Evolutionary conservation across 768 basidiomycete genomes (phyloP).

Genomic region (Aureoboletus auriporus): DNA sequence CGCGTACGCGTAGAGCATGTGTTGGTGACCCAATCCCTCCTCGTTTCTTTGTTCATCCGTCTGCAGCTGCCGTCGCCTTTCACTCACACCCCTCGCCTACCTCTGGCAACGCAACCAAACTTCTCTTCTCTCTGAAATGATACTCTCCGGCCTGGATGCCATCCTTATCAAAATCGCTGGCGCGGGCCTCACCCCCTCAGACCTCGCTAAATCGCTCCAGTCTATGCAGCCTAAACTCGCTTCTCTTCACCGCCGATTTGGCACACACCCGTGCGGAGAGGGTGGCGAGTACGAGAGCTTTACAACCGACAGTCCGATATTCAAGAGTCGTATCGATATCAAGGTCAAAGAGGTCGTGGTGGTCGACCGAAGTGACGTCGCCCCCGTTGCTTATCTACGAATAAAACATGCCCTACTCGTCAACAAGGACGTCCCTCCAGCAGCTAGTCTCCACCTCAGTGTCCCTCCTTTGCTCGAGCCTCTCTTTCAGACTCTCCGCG

Average conservation of each 20-base stretch:
- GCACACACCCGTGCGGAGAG: conserved; percentile 93
- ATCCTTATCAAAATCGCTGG: conserved; percentile 95
- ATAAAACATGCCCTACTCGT: conserved; percentile 66
- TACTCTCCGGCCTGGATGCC: conserved; percentile 70
- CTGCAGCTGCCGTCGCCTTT: conserved; percentile 73
- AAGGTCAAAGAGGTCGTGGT: conserved; percentile 66
- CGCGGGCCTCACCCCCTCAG: conserved; percentile 72
- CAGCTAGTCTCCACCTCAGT: conserved; percentile 15
- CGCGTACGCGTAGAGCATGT: conserved; percentile 97
- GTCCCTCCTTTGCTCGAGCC: conserved; percentile 51
- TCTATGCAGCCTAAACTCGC: conserved; percentile 71
- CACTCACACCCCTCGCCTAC: conserved; percentile 76
- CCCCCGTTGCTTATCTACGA: conserved; percentile 87
- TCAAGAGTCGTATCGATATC: conserved; percentile 73
- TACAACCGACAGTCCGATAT: conserved; percentile 86
- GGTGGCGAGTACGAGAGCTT: conserved; percentile 97
- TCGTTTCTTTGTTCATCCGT: conserved; percentile 2
- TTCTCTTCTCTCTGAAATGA: conserved; percentile 86
- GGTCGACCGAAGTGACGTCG: conserved; percentile 78
- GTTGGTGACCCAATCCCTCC: conserved; percentile 39
- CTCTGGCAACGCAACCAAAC: conserved; percentile 92
- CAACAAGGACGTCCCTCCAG: conserved; percentile 40
- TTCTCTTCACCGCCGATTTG: conserved; percentile 75
- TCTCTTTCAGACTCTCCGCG: conserved; percentile 14
- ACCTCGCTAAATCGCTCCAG: conserved; percentile 73